Base-by-base conservation (phyloP, 106 monocot species). In the Amphibolis antarctica region DNA sequence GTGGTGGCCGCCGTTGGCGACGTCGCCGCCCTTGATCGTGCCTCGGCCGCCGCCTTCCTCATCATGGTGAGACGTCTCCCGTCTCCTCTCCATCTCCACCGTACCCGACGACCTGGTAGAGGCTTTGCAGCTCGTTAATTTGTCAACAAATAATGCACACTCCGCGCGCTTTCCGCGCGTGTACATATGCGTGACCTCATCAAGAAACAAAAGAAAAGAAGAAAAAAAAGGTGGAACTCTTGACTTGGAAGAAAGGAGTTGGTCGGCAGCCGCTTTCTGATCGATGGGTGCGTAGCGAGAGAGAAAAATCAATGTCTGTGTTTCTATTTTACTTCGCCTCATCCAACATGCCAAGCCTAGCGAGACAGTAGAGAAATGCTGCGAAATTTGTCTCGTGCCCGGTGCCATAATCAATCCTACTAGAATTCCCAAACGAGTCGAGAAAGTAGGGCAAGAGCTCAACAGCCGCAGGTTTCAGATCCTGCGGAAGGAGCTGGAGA, bases 371-470 rank as follows among this genome's bases (percentile, higher is more conserved):
- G 50, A 90, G 75, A 60, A 98, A 91, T 51, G 86, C 90, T 7
- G 78, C 78, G 62, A 98, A 90, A 67, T 87, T 90, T 67, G 90
- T 85, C 80, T 90, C 90, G 49, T 98, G 90, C 28, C 98, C 90
- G 6, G 98, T 98, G 22, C 98, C 98, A 63, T 98, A 91, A 53
- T 98, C 90, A 64, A 98, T 98, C 29, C 98, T 71, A 36, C 55
- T 65, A 19, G 85, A 42, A 68, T 98, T 98, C 54, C 98, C 98
- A 51, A 98, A 98, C 44, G 86, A 87, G 36, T 98, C 98, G 23
- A 87, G 78, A 19, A 98, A 75, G 69, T 98, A 98, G 10, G 86
- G 90, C 19, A 73, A 25, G 9, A 98, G 66, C 78, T 98, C 96
- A 30, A 66, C 53, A 26, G 82, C 87, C 15, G 80, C 90, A 10